Base-by-base conservation (phyloP, 1,284 basidiomycete genomes). In the Pulveroboletus sp. region DNA sequence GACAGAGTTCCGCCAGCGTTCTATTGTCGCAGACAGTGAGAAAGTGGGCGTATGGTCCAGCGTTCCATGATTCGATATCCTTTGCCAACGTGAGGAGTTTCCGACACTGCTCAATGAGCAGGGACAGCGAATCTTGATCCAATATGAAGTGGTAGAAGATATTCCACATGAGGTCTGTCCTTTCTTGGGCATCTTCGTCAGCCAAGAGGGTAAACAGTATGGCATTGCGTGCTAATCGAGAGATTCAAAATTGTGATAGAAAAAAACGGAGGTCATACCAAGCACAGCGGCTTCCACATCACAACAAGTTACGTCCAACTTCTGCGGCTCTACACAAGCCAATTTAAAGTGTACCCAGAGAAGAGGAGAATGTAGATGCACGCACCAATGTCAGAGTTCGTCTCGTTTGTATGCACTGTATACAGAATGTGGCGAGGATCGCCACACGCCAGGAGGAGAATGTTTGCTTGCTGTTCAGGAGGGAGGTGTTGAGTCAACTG, bases 281-380 rank as follows among this genome's bases (percentile, higher is more conserved):
- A 86, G 65, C 2, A 85, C 70, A 0, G 77, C 84, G 4, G 82
- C 77, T 41, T 87, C 83, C 16, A 73, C 61, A 65, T 86, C 84
- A 54, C 79, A 82, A 55, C 83, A 86, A 2, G 84, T 86, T 54
- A 86, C 74, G 59, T 86, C 83, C 15, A 84, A 60, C 13, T 58
- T 67, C 19, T 80, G 75, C 9, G 63, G 52, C 26, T 57, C 76
- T 78, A 15, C 26, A 39, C 17, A 45, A 29, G 29, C 41, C 3
- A 37, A 7, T 11, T 54, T 36, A 50, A 21, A 12, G 29, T 19
- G 26, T 35, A 29, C 15, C 15, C 6, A 16, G 32, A 17, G 12
- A 50, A 44, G 12, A 24, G 36, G n/a, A 49, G n/a, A n/a, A 47
- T 15, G 33, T 10, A 29, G 13, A 17, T 19, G 5, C 24, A 48